phyloP scores from a whole-genome alignment of 2,329 filamentous ascomycete species.

The Ophiostoma angusticollis region DNA sequence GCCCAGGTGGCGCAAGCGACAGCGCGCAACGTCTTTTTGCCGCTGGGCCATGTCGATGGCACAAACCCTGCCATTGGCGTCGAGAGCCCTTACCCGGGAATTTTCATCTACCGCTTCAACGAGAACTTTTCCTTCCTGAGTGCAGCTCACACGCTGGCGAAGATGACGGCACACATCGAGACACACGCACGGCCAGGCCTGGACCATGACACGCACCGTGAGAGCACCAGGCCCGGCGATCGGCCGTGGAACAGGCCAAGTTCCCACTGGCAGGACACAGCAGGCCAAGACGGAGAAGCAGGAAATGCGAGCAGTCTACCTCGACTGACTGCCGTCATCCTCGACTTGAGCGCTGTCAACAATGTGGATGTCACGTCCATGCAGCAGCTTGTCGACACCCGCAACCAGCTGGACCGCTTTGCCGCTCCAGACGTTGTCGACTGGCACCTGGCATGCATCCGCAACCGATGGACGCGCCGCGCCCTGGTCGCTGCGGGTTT shows the following conservation, averaged over 20 bases:
- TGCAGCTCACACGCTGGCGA: slow-evolving; percentile 28
- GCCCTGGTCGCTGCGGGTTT: slow-evolving; percentile 80
- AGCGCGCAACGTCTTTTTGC: too few relatives aligned
- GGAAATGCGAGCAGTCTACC: neutral
- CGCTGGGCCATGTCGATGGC: too few relatives aligned
- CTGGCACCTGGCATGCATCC: slow-evolving; percentile 93
- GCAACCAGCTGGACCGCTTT: slow-evolving; percentile 84
- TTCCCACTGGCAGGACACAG: too few relatives aligned
- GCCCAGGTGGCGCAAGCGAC: too few relatives aligned
- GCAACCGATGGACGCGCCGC: slow-evolving; percentile 88
- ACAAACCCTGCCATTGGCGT: neutral
- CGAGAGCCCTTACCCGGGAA: slow-evolving; percentile 29
- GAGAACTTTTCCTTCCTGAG: slow-evolving; percentile 42
- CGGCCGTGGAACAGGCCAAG: too few relatives aligned
- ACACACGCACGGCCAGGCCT: slow-evolving; percentile 40
- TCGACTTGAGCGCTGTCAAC: slow-evolving; percentile 90
- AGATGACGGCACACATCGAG: slow-evolving; percentile 17
- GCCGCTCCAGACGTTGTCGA: slow-evolving; percentile 69
- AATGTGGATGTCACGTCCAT: slow-evolving; percentile 88
- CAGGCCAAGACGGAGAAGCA: too few relatives aligned
- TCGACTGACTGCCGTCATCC: slow-evolving; percentile 52
- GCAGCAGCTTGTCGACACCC: slow-evolving; percentile 84
- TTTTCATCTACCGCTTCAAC: slow-evolving; percentile 39
- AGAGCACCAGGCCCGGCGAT: too few relatives aligned
- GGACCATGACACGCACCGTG: slow-evolving; percentile 27